phyloP scores from a whole-genome alignment of 805 yeast species.

The Barnettozyma wickerhamii region DNA sequence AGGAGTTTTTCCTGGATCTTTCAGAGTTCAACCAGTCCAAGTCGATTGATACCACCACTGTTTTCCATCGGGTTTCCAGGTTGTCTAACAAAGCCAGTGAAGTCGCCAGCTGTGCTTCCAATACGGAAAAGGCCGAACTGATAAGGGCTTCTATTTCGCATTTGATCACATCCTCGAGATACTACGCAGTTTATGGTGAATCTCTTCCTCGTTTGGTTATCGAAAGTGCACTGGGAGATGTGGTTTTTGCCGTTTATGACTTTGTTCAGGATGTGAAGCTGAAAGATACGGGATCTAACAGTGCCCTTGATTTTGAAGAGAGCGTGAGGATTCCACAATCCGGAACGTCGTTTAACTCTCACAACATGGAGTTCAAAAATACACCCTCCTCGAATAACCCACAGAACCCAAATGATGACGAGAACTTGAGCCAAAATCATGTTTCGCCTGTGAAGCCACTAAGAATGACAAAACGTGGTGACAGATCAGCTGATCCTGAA shows the following conservation, averaged over 20 bases:
- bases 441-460: conserved; percentile 61
- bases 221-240: conserved; percentile 72
- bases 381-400: too few relatives aligned
- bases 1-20: conserved; percentile 37
- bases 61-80: conserved; percentile 50
- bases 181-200: conserved; percentile 58
- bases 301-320: neutral
- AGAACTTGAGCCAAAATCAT: conserved; percentile 4
- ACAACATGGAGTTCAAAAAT: too few relatives aligned
- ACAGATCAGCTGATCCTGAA: conserved; percentile 16
- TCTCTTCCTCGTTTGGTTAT: conserved; percentile 66
- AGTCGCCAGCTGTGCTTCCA: conserved; percentile 26
- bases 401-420: too few relatives aligned
- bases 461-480: conserved; percentile 57
- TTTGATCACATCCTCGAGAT: conserved; percentile 71
- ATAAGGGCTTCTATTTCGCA: conserved; percentile 69
- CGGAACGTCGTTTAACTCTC: conserved; percentile 8
- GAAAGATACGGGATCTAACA: conserved; percentile 8
- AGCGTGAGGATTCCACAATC: neutral
- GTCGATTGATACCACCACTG: conserved; percentile 24
- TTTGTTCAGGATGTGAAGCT: conserved; percentile 51
- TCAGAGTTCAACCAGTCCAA: conserved; percentile 21
- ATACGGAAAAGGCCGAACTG: conserved; percentile 39
- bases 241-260: conserved; percentile 62
- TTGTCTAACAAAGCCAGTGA: conserved; percentile 37